Base-by-base conservation (phyloP, 768 basidiomycete genomes). In the Amanita brunnescens region DNA sequence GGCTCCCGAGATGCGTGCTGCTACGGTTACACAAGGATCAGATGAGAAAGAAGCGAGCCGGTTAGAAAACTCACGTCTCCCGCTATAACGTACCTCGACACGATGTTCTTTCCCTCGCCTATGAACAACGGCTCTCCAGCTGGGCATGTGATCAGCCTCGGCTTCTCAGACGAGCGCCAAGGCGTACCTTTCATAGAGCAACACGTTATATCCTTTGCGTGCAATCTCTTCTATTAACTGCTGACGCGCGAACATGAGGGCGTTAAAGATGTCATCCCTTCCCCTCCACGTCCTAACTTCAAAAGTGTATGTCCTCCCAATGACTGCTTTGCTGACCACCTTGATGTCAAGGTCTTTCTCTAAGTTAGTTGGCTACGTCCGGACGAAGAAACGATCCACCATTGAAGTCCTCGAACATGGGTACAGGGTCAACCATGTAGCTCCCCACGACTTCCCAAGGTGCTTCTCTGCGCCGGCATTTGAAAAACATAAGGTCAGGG, bases 361-460 rank as follows among this genome's bases (percentile, higher is more conserved):
- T 35, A 18, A 30, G 29, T 49, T 43, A 30, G 39, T 39, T 50
- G 23, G 30, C 37, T 16, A n/a, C 32, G 14, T 35, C 47, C 1
- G 3, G 38, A 32, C 45, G 45, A 29, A 14, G 7, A 2, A 30
- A 43, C 18, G 40, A 60, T 73, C 42, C 52, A 81, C 80, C 80
- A 61, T 75, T 73, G 55, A 84, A 78, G 47, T 79, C 80, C 55
- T 79, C 75, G 63, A 79, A 85, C 64, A 76, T 78, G 14, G 77
- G 70, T 12, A 88, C 76, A 21, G 87, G 81, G 41, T 81, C 76
- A 44, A 90, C 78, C 29, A 70, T 65, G 59, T 76, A 78, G 60
- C 73, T 79, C 52, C 81, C 80, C 24, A 88, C 82, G 37, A 89
- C 86, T 67, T 90, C 87, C 87, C 87, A 90, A 33, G 85, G 78